Evolutionary conservation across 202 grass and related monocot species (phyloP).

Genomic region (Bolboschoenoplectus hybrid): DNA sequence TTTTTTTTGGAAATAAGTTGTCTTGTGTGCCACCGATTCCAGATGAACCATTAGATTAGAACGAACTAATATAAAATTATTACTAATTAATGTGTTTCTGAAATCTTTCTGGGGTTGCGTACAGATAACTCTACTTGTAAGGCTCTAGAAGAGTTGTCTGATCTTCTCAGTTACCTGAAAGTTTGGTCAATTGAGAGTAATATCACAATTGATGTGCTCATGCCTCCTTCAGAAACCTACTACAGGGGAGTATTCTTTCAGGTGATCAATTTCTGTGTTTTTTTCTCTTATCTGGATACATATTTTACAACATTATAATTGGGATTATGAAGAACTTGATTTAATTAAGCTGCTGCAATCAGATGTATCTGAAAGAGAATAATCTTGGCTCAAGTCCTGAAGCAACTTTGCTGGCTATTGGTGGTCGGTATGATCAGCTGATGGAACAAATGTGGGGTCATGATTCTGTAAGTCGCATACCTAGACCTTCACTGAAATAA

Average conservation of each 20-base stretch:
- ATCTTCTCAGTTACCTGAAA: constrained; percentile 77
- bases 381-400: constrained; percentile 54
- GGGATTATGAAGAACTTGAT: neutral
- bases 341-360: constrained; percentile 29
- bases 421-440: constrained; percentile 86
- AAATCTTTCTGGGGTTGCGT: constrained; percentile 20
- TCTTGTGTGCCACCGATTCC: too few species aligned
- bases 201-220: constrained; percentile 89
- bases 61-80: neutral
- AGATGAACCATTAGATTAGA: too few species aligned
- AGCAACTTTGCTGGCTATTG: constrained; percentile 80
- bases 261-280: constrained; percentile 44
- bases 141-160: constrained; percentile 85
- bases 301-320: neutral
- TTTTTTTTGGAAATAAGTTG: too few species aligned
- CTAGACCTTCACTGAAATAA: neutral
- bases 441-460: constrained; percentile 69
- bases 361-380: constrained; percentile 88
- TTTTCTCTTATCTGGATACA: constrained; percentile 9
- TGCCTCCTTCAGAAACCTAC: constrained; percentile 93
- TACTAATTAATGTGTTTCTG: neutral
- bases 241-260: constrained; percentile 85
- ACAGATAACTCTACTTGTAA: constrained; percentile 84
- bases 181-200: constrained; percentile 66
- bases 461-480: constrained; percentile 57